Evolutionary conservation across 2,329 filamentous ascomycete species (phyloP), one percentile per base, ranked within the genome.

Genomic region (Alternaria triticina): DNA sequence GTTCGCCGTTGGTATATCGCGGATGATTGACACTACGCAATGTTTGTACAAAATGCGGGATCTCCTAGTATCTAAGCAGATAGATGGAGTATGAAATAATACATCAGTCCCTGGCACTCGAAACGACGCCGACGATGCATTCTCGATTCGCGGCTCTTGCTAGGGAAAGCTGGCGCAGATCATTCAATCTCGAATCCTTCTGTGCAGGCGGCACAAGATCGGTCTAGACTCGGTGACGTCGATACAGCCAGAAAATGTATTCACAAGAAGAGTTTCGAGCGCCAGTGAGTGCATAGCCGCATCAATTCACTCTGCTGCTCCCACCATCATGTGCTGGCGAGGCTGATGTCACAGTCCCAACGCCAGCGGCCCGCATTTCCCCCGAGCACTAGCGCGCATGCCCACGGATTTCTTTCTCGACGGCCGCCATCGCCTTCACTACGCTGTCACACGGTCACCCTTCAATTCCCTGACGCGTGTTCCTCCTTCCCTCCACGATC

Each of bases 401-500:
- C 64, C 65, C 64, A 66, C 65, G 62, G 68, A 64, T 70, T 70
- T 70, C 67, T 69, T 64, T 69, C 65, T 64, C 60, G 54, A 49
- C 57, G 56, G 59, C 57, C 56, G 36, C 60, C 50, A 20, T 62
- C 50, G 46, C 54, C 52, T 59, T 54, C 52, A 49, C 62, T 65
- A 52, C 67, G 57, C 69, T 62, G 69, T 65, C 69, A 68, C 67
- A 70, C 69, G 69, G 67, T 65, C 65, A 61, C 65, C 57, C 63
- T 71, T 71, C 69, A 71, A 71, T 71, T 65, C 65, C 54, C 62
- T 62, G 62, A 51, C 59, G 59, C 67, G 63, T 68, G 61, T 62
- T 64, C 65, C 67, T 64, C 60, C 50, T 23, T 46, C 47, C 46
- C 56, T 62, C 62, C 67, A 65, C 45, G 27, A 59, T 49, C 63